A percentile compares a stretch with the other conserved stretches of the same genome.
phyloP scores from a whole-genome alignment of 257 asterid species.

The Salvia hispanica region DNA sequence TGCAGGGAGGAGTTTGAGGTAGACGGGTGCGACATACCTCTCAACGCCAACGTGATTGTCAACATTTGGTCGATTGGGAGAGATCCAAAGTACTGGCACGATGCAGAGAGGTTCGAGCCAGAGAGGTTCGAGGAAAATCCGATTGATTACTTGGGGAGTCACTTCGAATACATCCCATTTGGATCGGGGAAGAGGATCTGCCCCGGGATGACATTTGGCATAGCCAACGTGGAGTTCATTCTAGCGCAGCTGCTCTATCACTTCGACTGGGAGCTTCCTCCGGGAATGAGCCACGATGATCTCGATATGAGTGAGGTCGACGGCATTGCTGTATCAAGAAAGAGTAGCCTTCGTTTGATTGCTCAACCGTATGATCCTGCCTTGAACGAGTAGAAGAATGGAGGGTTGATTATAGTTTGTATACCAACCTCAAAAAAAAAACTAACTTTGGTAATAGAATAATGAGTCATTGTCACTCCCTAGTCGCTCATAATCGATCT shows the following conservation, averaged over 20 bases:
- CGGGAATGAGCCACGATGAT: slow-evolving; percentile 20
- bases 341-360: slow-evolving; percentile 31
- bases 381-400: background rate
- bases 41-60: slow-evolving; percentile 29
- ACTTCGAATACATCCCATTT: slow-evolving; percentile 43
- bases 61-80: slow-evolving; percentile 43
- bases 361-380: slow-evolving; percentile 28
- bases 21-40: slow-evolving; percentile 38
- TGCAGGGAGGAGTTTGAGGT: slow-evolving; percentile 36
- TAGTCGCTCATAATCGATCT: too few species aligned
- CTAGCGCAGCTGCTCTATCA: slow-evolving; percentile 37
- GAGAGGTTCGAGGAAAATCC: slow-evolving; percentile 37
- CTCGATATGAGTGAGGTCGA: slow-evolving; percentile 34
- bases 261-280: slow-evolving; percentile 41
- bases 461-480: too few species aligned
- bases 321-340: slow-evolving; percentile 31
- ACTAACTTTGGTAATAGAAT: too few species aligned
- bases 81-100: slow-evolving; percentile 39
- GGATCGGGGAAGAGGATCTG: slow-evolving; percentile 48
- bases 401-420: background rate
- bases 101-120: slow-evolving; percentile 46
- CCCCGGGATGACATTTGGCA: slow-evolving; percentile 41
- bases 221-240: slow-evolving; percentile 31
- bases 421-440: too few species aligned
- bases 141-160: slow-evolving; percentile 39